Evolutionary conservation across 2,329 filamentous ascomycete species (phyloP), one percentile per base, ranked within the genome.

Genomic region (Akanthomyces dipterigenus): DNA sequence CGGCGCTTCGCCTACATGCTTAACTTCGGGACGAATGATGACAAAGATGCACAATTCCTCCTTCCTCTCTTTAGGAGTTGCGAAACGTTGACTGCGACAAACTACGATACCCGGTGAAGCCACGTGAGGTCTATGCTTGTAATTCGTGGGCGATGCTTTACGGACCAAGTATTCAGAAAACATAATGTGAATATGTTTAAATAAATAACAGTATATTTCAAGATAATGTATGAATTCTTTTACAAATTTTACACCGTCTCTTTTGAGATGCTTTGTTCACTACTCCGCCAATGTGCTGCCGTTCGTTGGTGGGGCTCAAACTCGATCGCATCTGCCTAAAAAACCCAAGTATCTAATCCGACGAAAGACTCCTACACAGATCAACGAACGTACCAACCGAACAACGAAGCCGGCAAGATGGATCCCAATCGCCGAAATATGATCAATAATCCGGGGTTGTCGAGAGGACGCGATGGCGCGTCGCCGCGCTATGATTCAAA

Each of bases 401-500:
- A 43, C 16, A 20, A 31, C 46, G 20, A 16, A 48, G 40, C 48
- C 31, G 28, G 34, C 50, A 70, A 63, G 49, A 85, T 86, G 83
- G 79, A 86, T 69, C 80, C 82, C 14, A 80, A 72, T 49, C 75
- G 83, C 57, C 78, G 75, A 65, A 82, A 81, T 48, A 82, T 85
- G 81, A 80, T 85, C 48, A 54, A 45, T 22, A 42, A 31, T 11
- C 69, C 76, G 59, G 78, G 78, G 50, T 71, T 73, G 64, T 67
- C 71, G 62, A 71, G 70, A 62, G 70, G 73, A 56, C 76, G 79
- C 68, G 79, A 85, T 67, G 76, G 84, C 63, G 82, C 80, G 36
- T 80, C 79, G 46, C 83, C 84, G 7, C 79, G 83, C 67, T 76
- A 78, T 67, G 83, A 87, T 70, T 71, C 77, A 56, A 80, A 76